A percentile compares a stretch with the other conserved stretches of the same genome.
Evolutionary conservation across 2,329 filamentous ascomycete species (phyloP).

Genomic region (Coccinonectria pachysandricola): DNA sequence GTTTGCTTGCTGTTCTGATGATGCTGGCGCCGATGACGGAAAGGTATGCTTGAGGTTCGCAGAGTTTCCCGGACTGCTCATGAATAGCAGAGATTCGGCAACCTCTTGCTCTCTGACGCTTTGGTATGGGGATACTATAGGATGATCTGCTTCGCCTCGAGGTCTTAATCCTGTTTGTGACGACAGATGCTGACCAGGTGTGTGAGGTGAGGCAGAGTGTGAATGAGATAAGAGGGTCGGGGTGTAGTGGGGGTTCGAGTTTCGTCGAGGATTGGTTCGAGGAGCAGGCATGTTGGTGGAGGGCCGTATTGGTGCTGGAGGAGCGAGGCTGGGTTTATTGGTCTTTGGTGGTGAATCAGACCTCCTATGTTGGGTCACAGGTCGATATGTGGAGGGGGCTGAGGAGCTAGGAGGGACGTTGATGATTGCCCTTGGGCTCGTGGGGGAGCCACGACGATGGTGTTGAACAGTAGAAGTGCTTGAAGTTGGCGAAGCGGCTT

Average conservation of each 20-base stretch:
- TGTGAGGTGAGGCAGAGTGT: conserved; percentile 36
- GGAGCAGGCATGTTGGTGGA: conserved; percentile 26
- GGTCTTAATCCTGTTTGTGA: conserved; percentile 19
- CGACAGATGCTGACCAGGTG: conserved; percentile 28
- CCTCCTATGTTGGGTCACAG: conserved; percentile 16
- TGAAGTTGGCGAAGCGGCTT: conserved; percentile 53
- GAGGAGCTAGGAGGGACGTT: conserved; percentile 14
- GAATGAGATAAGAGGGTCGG: conserved; percentile 41
- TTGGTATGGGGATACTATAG: conserved; percentile 52
- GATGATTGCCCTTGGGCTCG: conserved; percentile 40
- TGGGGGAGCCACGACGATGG: conserved; percentile 38
- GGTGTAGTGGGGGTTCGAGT: conserved; percentile 38
- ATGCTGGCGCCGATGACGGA: conserved; percentile 31
- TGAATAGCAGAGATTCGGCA: conserved; percentile 68
- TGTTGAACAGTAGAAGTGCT: conserved; percentile 47
- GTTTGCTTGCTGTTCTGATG: conserved; percentile 20
- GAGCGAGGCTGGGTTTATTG: conserved; percentile 34
- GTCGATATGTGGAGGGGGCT: conserved; percentile 22
- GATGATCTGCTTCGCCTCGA: conserved; percentile 35
- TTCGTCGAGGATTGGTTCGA: conserved; percentile 34
- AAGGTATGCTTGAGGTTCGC: conserved; percentile 49
- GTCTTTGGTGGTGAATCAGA: conserved; percentile 29
- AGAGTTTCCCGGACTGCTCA: conserved; percentile 70
- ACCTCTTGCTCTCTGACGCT: conserved; percentile 70
- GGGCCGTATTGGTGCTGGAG: conserved; percentile 45